Conservation (phyloP, 495 filamentous ascomycete genomes). For the Neurospora sp. region DNA sequence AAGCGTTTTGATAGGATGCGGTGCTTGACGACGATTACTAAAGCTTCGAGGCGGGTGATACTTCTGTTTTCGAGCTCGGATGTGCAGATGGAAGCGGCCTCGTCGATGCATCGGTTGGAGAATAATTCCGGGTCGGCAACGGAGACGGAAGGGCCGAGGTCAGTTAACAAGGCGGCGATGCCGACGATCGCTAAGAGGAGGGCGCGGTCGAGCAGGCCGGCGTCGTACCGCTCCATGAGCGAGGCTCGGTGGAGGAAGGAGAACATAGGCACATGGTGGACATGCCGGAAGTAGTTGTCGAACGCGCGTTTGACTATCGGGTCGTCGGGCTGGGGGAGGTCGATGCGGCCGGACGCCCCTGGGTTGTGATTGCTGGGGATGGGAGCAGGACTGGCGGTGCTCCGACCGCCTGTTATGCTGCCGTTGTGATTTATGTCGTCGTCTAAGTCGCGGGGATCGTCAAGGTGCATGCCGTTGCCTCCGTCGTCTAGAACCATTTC, state of each 20-base stretch:
- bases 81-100: conserved; percentile 32
- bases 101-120: conserved; percentile 36
- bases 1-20: conserved; percentile 35
- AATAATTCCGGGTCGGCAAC: conserved; percentile 16
- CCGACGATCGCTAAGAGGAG: conserved; percentile 38
- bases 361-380: conserved; percentile 10
- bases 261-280: conserved; percentile 41
- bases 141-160: conserved; percentile 29
- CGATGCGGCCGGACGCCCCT: background rate
- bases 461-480: conserved; percentile 1
- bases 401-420: conserved; percentile 4
- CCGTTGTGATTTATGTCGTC: conserved; percentile 7
- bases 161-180: conserved; percentile 35
- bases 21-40: conserved; percentile 39
- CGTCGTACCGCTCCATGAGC: conserved; percentile 40
- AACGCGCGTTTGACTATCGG: conserved; percentile 32
- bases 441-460: conserved; percentile 1
- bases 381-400: background rate
- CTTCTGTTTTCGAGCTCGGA: conserved; percentile 35
- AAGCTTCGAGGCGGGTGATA: conserved; percentile 36
- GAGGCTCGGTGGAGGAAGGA: conserved; percentile 41
- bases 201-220: conserved; percentile 36
- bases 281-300: conserved; percentile 37
- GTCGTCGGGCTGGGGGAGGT: conserved; percentile 24
- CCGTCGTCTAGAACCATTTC: background rate